Percentiles rank a stretch among this genome's conserved stretches.
Evolutionary conservation across 2,329 filamentous ascomycete species (phyloP).

Genomic region (Trichothecium sympodiale): DNA sequence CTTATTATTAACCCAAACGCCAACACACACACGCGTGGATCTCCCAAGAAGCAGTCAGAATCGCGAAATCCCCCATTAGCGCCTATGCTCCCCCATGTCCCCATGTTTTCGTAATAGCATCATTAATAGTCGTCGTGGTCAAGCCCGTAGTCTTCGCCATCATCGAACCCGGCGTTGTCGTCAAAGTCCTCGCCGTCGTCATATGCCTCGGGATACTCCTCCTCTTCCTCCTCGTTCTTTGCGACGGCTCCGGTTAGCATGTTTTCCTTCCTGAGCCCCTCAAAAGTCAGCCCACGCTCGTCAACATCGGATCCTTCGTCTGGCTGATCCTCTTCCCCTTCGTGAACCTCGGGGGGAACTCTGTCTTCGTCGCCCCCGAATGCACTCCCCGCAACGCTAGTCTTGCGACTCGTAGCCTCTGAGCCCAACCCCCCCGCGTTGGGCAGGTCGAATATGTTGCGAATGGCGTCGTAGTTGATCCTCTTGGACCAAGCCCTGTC

Average conservation of each 20-base stretch:
- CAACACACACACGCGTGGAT: no score
- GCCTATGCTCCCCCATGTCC: no score
- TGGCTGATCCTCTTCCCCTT: slow-evolving; percentile 17
- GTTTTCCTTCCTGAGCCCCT: slow-evolving; percentile 11
- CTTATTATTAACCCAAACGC: no score
- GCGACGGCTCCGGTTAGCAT: no score
- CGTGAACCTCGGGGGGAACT: neutral
- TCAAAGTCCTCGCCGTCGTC: slow-evolving; percentile 22
- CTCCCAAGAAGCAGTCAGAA: no score
- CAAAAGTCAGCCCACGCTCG: slow-evolving; percentile 14
- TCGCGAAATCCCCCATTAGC: no score
- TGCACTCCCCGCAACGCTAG: slow-evolving; percentile 23
- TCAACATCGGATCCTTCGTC: slow-evolving; percentile 24
- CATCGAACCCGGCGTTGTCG: slow-evolving; percentile 17
- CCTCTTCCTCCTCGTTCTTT: slow-evolving; percentile 19
- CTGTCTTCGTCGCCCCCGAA: slow-evolving; percentile 22
- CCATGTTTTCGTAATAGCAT: no score
- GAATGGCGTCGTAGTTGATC: slow-evolving; percentile 60
- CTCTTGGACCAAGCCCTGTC: slow-evolving; percentile 60
- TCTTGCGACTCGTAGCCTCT: slow-evolving; percentile 35
- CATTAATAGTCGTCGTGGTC: slow-evolving; percentile 11
- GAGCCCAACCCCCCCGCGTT: slow-evolving; percentile 35
- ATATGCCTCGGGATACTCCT: slow-evolving; percentile 24
- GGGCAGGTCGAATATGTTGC: slow-evolving; percentile 41
- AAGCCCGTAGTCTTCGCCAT: slow-evolving; percentile 21